Base-by-base conservation (phyloP, 1,139 yeast genomes). In the Yamadazyma songkhlaensis region DNA sequence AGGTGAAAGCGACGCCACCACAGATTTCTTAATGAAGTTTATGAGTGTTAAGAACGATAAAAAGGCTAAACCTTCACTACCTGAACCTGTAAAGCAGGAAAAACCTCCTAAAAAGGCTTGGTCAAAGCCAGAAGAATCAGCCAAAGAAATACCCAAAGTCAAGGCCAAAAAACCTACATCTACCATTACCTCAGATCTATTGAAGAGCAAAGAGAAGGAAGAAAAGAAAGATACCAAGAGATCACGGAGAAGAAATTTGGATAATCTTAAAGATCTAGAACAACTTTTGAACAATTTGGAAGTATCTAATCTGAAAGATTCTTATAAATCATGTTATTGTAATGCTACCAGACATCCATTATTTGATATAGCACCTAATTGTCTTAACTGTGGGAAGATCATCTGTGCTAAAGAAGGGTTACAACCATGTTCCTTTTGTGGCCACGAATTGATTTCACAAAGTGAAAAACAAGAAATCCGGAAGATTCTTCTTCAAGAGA, bases 371-470 rank as follows among this genome's bases (percentile, higher is more conserved):
- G 92, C 95, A 1, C 98, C 98, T 0, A 94, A 94, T 56, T 94
- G 99, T 53, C 62, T 92, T 31, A 81, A 84, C 41, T 94, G 99
- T 60, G 99, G 99, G 9, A 88, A 89, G 55, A 87, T 94, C 28
- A 85, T 92, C 2, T 94, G 99, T 63, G 73, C 74, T 3, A 81
- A 81, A 50, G 97, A 94, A 55, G 97, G 97, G 0, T 57, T 80
- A n/a, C 88, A 89, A 38, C 94, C 94, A 4, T 94, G 99, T 55
- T 76, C 94, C 2, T 85, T 66, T 46, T 92, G 98, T 63, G 88
- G 89, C 0, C 59, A 70, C 17, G 84, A 81, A 25, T 62, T 92
- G 27, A 67, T 92, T 12, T 72, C 81, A 4, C 55, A 60, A 7
- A 72, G 73, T 14, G 96, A 88, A 45, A 73, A 77, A 47, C 47